Evolutionary conservation across 1,284 basidiomycete genomes (phyloP).

Genomic region (Porogramme epimiltina): DNA sequence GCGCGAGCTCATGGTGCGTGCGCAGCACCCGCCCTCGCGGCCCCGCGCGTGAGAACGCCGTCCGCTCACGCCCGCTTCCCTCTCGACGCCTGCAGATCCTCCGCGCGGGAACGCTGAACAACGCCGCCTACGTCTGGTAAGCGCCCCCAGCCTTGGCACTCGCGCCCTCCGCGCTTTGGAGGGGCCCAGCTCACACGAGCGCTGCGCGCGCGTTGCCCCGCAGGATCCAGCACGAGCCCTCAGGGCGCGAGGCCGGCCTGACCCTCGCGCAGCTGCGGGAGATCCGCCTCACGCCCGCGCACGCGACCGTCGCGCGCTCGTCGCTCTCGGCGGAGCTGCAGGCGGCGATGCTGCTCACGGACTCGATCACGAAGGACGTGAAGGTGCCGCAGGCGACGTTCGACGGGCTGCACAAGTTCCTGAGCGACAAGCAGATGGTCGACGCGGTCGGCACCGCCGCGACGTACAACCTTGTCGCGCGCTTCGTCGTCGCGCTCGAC

Average conservation of each 20-base stretch:
- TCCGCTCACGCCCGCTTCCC: not conserved
- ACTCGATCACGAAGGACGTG: slow-evolving; percentile 39
- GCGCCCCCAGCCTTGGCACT: no score
- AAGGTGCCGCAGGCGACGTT: slow-evolving; percentile 41
- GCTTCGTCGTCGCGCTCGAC: slow-evolving; percentile 43
- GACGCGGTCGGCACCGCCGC: slow-evolving; percentile 43
- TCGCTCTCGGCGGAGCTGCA: slow-evolving; percentile 27
- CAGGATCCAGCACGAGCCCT: slow-evolving; percentile 45
- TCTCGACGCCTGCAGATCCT: slow-evolving; percentile 20
- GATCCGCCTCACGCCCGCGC: slow-evolving; percentile 36
- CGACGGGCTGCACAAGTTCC: slow-evolving; percentile 33
- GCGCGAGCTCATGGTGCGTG: slow-evolving; percentile 30
- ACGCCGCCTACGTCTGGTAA: slow-evolving; percentile 30
- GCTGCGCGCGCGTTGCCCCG: not conserved
- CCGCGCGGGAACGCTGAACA: slow-evolving; percentile 29
- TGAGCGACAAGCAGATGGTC: slow-evolving; percentile 42
- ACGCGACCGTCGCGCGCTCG: slow-evolving; percentile 16
- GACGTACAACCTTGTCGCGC: slow-evolving; percentile 43
- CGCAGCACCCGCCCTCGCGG: no score
- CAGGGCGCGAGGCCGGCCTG: slow-evolving; percentile 40
- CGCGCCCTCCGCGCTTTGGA: no score
- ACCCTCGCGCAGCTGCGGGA: slow-evolving; percentile 39
- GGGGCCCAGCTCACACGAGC: not conserved
- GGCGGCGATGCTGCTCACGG: slow-evolving; percentile 40
- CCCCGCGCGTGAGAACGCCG: not conserved